Conservation (phyloP, 441 rosid genomes). For the Euphorbia celastroides region DNA sequence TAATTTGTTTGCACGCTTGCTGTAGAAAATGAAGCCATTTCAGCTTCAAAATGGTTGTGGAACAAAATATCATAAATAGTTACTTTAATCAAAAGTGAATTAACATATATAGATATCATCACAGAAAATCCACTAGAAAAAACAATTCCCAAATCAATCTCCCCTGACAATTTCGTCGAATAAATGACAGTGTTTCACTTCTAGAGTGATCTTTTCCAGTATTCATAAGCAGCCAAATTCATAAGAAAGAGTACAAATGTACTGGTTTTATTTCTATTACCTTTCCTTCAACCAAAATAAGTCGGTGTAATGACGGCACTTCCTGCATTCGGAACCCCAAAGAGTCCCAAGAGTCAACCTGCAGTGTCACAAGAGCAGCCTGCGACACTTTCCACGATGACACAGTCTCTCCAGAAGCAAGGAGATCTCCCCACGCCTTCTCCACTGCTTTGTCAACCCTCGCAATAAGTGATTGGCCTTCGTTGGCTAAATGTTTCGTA, state of each 20-base stretch:
- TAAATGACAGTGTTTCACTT: background rate
- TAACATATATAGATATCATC: background rate
- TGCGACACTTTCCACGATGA: slow-evolving; percentile 61
- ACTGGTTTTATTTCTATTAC: slow-evolving; percentile 25
- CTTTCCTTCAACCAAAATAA: slow-evolving; percentile 70
- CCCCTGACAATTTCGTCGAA: background rate
- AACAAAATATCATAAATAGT: background rate
- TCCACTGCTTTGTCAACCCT: slow-evolving; percentile 41
- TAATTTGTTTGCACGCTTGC: background rate
- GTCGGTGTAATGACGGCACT: slow-evolving; percentile 58
- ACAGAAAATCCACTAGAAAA: background rate
- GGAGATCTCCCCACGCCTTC: slow-evolving; percentile 37
- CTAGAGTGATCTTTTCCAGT: background rate
- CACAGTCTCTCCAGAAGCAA: slow-evolving; percentile 52
- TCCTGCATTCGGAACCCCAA: slow-evolving; percentile 72
- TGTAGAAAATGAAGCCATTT: background rate
- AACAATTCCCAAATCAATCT: background rate
- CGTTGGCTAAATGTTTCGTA: background rate
- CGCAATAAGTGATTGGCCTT: slow-evolving; percentile 25
- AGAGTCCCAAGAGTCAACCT: slow-evolving; percentile 69
- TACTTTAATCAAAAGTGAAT: background rate
- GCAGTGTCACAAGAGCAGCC: slow-evolving; percentile 38
- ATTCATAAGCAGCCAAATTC: background rate
- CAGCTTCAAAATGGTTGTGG: background rate
- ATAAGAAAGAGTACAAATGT: background rate